phyloP scores from a whole-genome alignment of 441 rosid species.

The Erysimum pusillum region DNA sequence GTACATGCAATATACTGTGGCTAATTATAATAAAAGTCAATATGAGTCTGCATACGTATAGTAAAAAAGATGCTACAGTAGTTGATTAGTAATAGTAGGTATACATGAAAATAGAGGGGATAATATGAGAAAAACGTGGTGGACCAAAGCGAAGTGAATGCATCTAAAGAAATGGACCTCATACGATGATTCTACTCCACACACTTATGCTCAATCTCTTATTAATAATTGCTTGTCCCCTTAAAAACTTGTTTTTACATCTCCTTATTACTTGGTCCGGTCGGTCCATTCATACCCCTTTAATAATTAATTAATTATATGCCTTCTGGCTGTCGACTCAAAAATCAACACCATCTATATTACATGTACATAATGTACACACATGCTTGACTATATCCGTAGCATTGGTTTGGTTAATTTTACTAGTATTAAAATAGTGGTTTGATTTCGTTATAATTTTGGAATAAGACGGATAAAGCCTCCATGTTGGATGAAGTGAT shows the following conservation, averaged over 20 bases:
- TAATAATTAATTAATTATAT: slow-evolving; percentile 14
- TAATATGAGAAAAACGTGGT: slow-evolving; percentile 26
- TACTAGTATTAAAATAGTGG: neutral
- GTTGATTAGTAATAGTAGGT: slow-evolving; percentile 3
- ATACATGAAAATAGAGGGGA: slow-evolving; percentile 2
- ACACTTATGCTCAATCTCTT: slow-evolving; percentile 39
- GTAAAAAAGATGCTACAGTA: neutral
- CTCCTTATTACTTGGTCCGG: slow-evolving; percentile 34
- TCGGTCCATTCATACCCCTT: slow-evolving; percentile 25
- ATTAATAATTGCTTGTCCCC: slow-evolving; percentile 18
- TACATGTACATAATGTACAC: neutral
- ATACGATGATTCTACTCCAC: slow-evolving; percentile 51
- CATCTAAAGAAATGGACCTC: slow-evolving; percentile 43
- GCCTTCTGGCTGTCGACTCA: slow-evolving; percentile 41
- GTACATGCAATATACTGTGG: slow-evolving; percentile 20
- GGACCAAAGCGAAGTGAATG: slow-evolving; percentile 33
- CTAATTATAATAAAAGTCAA: neutral
- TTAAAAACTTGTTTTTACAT: slow-evolving; percentile 26
- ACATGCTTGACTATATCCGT: slow-evolving; percentile 25
- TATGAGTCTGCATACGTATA: neutral
- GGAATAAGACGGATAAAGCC: slow-evolving; percentile 86
- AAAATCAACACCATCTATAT: slow-evolving; percentile 16
- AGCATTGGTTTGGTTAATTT: slow-evolving; percentile 16
- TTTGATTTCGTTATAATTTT: slow-evolving; percentile 9
- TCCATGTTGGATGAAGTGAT: slow-evolving; percentile 98